phyloP scores from a whole-genome alignment of 345 rosid species.

The Eucalyptus viminalis region DNA sequence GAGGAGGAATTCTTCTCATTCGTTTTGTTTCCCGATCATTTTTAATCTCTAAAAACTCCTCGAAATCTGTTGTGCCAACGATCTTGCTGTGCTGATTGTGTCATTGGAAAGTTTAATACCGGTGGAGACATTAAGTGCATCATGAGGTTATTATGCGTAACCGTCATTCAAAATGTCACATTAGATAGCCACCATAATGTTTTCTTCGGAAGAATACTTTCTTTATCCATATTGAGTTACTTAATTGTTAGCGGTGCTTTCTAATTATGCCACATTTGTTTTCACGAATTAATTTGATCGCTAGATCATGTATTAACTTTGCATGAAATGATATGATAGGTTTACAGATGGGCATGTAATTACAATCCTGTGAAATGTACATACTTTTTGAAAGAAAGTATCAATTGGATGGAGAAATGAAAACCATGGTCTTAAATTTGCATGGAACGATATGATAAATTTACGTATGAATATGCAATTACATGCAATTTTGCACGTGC shows the following conservation, averaged over 20 bases:
- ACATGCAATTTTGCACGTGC: neutral
- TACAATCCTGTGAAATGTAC: neutral
- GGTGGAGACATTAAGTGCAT: neutral
- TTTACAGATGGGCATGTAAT: neutral
- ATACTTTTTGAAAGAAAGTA: neutral
- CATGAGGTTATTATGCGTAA: neutral
- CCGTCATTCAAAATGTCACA: neutral
- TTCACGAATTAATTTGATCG: neutral
- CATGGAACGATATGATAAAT: neutral
- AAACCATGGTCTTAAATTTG: neutral
- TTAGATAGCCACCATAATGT: neutral
- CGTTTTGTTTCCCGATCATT: neutral
- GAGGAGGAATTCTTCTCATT: neutral
- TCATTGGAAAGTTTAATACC: neutral
- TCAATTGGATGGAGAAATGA: neutral
- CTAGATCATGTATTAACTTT: neutral
- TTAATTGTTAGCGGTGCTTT: neutral
- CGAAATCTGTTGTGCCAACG: neutral
- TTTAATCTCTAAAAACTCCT: neutral
- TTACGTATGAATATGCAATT: neutral
- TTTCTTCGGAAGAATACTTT: neutral
- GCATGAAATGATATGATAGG: neutral
- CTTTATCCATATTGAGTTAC: neutral
- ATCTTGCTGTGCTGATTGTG: neutral
- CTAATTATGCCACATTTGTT: neutral